Conservation (phyloP, 148 eudicot genomes). For the Salicornia ramosissima region DNA sequence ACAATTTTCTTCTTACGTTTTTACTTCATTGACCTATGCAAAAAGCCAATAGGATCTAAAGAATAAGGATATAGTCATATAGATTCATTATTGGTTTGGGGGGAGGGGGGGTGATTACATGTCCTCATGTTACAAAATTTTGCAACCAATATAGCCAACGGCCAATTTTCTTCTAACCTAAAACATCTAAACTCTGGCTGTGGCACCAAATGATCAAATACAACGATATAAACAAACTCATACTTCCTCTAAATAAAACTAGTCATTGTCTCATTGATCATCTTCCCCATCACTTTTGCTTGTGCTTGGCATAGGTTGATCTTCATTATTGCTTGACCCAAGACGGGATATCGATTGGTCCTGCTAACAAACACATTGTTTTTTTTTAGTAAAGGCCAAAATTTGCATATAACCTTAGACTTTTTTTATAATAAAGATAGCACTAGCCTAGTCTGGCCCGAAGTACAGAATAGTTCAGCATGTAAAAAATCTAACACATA, state of each 20-base stretch:
- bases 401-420: no score
- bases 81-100: no score
- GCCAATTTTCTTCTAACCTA: background rate
- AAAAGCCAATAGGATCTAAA: no score
- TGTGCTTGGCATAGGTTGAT: slow-evolving; percentile 22
- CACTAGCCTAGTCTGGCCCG: no score
- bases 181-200: slow-evolving; percentile 18
- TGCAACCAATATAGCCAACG: slow-evolving; percentile 21
- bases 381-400: no score
- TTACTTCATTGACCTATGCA: no score
- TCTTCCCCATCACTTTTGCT: slow-evolving; percentile 27
- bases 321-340: slow-evolving; percentile 28
- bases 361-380: slow-evolving; percentile 16
- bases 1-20: no score
- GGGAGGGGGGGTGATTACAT: no score
- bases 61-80: no score
- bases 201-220: background rate
- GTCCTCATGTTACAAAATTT: slow-evolving; percentile 29
- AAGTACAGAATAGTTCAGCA: no score
- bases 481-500: no score
- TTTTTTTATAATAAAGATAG: background rate
- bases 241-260: background rate
- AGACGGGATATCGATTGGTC: slow-evolving; percentile 22
- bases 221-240: background rate
- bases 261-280: slow-evolving; percentile 14